Evolutionary conservation across 2,329 filamentous ascomycete species (phyloP).

Genomic region (Claviceps digitariae): DNA sequence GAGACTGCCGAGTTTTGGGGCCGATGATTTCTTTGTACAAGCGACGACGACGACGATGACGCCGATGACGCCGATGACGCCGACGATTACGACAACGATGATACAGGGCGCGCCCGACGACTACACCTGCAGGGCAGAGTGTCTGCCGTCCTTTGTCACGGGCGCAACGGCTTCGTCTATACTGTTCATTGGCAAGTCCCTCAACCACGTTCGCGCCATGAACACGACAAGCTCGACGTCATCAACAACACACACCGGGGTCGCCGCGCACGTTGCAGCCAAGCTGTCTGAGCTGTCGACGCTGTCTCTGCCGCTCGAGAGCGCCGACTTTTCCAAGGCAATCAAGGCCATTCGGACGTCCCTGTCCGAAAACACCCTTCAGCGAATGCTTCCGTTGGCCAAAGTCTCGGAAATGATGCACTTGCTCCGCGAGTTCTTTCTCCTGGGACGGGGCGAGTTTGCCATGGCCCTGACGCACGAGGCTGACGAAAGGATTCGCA

Average conservation of each 20-base stretch:
- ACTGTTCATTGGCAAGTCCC: slow-evolving; percentile 77
- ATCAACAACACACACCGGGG: slow-evolving; percentile 27
- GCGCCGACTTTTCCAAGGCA: slow-evolving; percentile 54
- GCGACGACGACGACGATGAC: slow-evolving; percentile 30
- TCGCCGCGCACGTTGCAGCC: slow-evolving; percentile 45
- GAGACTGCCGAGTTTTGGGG: slow-evolving; percentile 61
- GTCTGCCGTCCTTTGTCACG: slow-evolving; percentile 72
- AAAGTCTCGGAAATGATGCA: slow-evolving; percentile 66
- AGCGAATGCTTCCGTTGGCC: slow-evolving; percentile 64
- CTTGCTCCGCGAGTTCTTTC: slow-evolving; percentile 72
- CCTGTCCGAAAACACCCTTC: slow-evolving; percentile 70
- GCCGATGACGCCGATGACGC: slow-evolving; percentile 57
- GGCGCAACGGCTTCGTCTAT: slow-evolving; percentile 65
- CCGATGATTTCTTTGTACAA: slow-evolving; percentile 77
- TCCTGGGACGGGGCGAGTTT: slow-evolving; percentile 82
- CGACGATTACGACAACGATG: slow-evolving; percentile 30
- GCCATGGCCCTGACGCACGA: slow-evolving; percentile 75
- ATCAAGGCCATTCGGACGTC: slow-evolving; percentile 67
- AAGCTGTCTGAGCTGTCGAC: slow-evolving; percentile 57
- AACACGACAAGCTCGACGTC: slow-evolving; percentile 26
- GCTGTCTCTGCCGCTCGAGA: slow-evolving; percentile 60
- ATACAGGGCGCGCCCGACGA: slow-evolving; percentile 32
- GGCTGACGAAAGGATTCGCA: slow-evolving; percentile 66
- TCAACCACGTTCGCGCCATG: slow-evolving; percentile 64
- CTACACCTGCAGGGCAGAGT: slow-evolving; percentile 41